Base-by-base conservation (phyloP, 2,329 filamentous ascomycete genomes). In the Ramularia collo-cygni region DNA sequence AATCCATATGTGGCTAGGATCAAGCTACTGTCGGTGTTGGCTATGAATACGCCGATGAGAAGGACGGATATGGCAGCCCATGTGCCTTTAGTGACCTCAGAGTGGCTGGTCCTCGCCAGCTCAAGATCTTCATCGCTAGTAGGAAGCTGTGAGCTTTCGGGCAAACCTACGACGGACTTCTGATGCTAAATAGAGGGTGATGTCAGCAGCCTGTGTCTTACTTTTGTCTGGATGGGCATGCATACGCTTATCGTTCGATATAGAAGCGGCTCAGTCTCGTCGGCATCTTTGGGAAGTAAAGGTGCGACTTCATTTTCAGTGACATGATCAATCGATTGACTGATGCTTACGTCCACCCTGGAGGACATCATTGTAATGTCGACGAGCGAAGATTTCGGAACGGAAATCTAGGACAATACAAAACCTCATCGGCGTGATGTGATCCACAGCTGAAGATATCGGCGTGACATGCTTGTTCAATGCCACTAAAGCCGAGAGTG, bases 1-100 rank as follows among this genome's bases (percentile, higher is more conserved):
- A 58, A 66, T 1, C 75, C 73, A 42, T 82, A 77, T 0, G 81
- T 83, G 0, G 83, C 81, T 21, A 86, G 63, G 0, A 86, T 71
- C 0, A 86, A 64, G 1, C 77, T 80, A 0, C 66, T 63, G 53
- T 87, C 83, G 12, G 75, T 73, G 39, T 80, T 79, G 5, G 75
- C 73, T 9, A 83, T 74, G 49, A 86, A 84, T 10, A 81, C 76
- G 8, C 76, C 76, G 69, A 61, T 47, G 2, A 60, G 40, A 1
- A 60, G 47, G 2, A 60, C 56, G 4, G 56, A 59, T 9, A 62
- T 48, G 6, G 53, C 55, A 3, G 44, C 48, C 38, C 48, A 58
- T 7, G 54, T 44, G 4, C 47, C 43, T 15, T 12, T 34, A 31
- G 38, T 42, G 31, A 16, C 43, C 28, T 42, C 30, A 14, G 46